Base-by-base conservation (phyloP, 768 basidiomycete species). In the Lyophyllum semitale region DNA sequence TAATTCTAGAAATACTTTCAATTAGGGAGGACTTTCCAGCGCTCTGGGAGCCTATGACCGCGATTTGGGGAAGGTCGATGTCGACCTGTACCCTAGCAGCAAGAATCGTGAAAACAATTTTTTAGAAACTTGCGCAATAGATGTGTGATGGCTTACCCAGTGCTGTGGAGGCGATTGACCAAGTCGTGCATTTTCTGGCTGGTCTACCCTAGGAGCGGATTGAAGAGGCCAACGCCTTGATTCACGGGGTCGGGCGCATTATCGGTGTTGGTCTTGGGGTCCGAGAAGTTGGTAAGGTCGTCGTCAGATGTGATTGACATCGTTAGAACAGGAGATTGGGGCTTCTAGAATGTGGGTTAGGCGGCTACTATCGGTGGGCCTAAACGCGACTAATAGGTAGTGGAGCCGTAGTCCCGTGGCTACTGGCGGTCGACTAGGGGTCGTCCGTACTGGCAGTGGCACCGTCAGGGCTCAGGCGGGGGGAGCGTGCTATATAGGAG, bases 1-100 rank as follows among this genome's bases (percentile, higher is more conserved):
- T 86, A 17, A 91, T 82, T 0, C 88, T 87, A 0, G 87, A 88
- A 42, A 91, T 89, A 0, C 86, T 80, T 60, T 91, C 89, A 11
- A 91, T 90, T 4, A 91, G 75, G 0, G 89, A 91, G 0, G 87
- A 89, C 61, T 91, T 91, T 0, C 89, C 89, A 0, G 86, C 87
- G 41, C 84, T 87, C 59, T 91, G 89, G 1, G 77, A 79, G 0
- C 89, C 89, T 17, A 89, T 80, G 41, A 90, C 89, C 0, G 83
- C 85, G 29, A 91, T 89, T 58, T 84, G 81, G 0, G 90, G 89
- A 0, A 91, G 70, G 60, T 89, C 87, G 9, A 92, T 82, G 49
- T 91, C 86, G 13, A 79, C 73, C 57, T 89, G 82, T 0, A 87
- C 85, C 0, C 89, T 90, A n/a, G n/a, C n/a, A 53, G 20, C 48